Conservation (phyloP, 768 basidiomycete species). For the Mycena alexandri region DNA sequence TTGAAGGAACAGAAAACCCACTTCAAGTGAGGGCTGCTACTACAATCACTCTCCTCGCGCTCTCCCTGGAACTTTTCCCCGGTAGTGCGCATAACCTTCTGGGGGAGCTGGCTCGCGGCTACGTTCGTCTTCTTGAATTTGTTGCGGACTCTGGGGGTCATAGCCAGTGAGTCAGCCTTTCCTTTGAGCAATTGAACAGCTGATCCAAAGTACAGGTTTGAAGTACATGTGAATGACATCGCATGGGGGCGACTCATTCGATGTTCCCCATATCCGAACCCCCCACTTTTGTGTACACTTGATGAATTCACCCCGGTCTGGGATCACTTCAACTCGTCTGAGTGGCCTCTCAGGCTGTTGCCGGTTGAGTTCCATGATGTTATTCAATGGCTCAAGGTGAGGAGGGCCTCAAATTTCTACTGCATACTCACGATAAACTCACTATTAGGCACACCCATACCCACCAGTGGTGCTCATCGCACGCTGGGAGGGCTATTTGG, state of each 20-base stretch:
- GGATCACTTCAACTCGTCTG: background rate
- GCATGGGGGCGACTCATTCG: background rate
- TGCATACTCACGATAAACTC: background rate
- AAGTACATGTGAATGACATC: too few species aligned
- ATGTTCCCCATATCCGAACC: background rate
- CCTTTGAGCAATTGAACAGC: background rate
- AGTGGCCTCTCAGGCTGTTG: background rate
- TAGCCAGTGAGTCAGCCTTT: background rate
- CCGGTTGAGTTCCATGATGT: too few species aligned
- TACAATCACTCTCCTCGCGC: background rate
- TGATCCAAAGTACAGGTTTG: background rate
- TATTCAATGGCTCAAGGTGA: background rate
- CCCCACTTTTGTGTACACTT: background rate
- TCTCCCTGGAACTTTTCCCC: background rate
- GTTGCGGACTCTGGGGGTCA: too few species aligned
- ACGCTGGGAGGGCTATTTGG: conserved; percentile 4
- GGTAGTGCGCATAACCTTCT: background rate
- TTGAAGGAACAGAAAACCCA: too few species aligned
- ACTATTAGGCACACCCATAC: background rate
- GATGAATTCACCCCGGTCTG: background rate
- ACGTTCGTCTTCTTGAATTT: background rate
- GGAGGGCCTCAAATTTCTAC: background rate
- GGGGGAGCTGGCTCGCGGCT: background rate
- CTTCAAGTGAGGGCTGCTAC: background rate
- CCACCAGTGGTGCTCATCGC: background rate